Base-by-base conservation (phyloP, 768 basidiomycete genomes). In the Cyathus striatus region DNA sequence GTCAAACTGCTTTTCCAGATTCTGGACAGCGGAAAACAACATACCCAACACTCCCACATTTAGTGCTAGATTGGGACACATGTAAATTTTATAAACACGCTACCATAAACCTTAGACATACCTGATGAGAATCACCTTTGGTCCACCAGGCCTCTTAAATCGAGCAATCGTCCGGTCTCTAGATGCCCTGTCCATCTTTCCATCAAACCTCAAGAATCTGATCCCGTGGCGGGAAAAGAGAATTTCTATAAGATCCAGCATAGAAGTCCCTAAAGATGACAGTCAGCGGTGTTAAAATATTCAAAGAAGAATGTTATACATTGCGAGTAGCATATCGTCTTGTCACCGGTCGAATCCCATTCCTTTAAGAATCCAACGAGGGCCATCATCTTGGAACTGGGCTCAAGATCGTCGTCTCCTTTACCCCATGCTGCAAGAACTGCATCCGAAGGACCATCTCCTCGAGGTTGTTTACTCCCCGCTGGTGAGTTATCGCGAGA, bases 241-340 rank as follows among this genome's bases (percentile, higher is more conserved):
- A n/a, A 63, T 75, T 48, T 83, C 81, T 32, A 84, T 59, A 14
- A 83, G 62, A 54, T 84, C 78, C 24, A 86, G 70, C 78, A 84
- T 83, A 1, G 80, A 80, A 0, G 83, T 86, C 83, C 83, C 83
- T 85, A 42, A n/a, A 18, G 6, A 33, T n/a, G 20, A 30, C 9
- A 30, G n/a, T 41, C 41, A 13, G 32, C 32, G 23, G 9, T 18
- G 14, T 9, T n/a, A n/a, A n/a, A n/a, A n/a, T n/a, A n/a, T n/a
- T n/a, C n/a, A n/a, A n/a, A n/a, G n/a, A n/a, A n/a, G n/a, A n/a
- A n/a, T n/a, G n/a, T n/a, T 75, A 39, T 45, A 83, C 83, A 86
- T 57, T 86, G 84, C 4, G 81, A 83, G 58, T 80, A 86, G 32
- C 73, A 68, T 24, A 86, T 85, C 3, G 76, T 77, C 68, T 86